Evolutionary conservation across 208 protist genomes (phyloP).

Genomic region (Acanthamoeba triangularis): DNA sequence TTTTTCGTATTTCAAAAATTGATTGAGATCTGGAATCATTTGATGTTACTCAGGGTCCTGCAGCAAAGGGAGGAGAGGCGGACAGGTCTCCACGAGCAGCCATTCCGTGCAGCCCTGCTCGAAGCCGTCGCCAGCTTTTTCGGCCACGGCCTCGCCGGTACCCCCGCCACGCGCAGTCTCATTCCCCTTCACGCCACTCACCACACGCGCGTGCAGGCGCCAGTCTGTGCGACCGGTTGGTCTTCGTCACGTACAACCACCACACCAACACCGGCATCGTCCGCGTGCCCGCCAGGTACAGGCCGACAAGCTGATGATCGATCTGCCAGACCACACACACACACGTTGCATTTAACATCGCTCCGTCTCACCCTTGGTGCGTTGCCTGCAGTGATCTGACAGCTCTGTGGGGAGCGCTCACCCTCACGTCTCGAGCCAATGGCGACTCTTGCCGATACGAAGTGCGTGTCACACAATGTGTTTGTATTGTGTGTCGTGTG

Average conservation of each 20-base stretch:
- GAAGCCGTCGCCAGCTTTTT: neutral
- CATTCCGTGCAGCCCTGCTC: neutral
- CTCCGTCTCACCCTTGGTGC: neutral
- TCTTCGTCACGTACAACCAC: neutral
- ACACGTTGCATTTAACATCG: too few species aligned
- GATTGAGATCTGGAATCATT: too few species aligned
- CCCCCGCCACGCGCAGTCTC: neutral
- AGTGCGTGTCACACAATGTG: neutral
- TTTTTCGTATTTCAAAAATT: too few species aligned
- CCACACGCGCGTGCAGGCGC: neutral
- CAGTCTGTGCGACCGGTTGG: neutral
- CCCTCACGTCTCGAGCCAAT: neutral
- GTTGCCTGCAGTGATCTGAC: neutral
- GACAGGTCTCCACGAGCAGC: neutral
- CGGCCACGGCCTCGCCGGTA: neutral
- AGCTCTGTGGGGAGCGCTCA: neutral
- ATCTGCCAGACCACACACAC: too few species aligned
- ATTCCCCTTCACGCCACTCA: neutral
- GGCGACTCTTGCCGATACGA: neutral
- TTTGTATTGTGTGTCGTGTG: neutral
- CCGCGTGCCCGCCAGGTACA: neutral
- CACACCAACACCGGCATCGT: neutral
- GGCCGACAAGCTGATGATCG: too few species aligned
- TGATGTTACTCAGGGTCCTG: neutral
- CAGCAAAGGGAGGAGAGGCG: neutral